Base-by-base conservation (phyloP, 352 stramenopile genomes). In the Globisporangium iwayamae region DNA sequence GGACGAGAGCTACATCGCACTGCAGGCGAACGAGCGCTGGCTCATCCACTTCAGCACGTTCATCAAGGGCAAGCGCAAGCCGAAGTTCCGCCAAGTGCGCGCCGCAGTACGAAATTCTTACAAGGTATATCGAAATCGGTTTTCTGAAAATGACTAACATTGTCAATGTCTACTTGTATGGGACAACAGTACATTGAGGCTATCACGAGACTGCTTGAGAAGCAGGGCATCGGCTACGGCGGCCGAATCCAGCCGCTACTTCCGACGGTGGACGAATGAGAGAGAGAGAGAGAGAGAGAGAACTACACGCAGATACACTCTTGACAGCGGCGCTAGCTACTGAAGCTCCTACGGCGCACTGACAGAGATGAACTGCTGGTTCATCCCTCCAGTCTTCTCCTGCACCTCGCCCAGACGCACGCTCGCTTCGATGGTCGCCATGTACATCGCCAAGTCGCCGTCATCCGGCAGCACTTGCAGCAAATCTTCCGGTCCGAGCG, bases 401-500 rank as follows among this genome's bases (percentile, higher is more conserved):
- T 73, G 71, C 5, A 68, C 63, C 18, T 81, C 68, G 25, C 87
- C 70, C 32, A 90, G 65, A 0, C 74, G 77, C 50, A 88, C 73
- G 52, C 78, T 89, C 47, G 74, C 69, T 71, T 91, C 82, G 54
- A 93, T 78, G 2, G 80, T 90, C 56, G 80, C 78, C 67, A 93
- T 89, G 65, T 90, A 93, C 32, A 90, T 62, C 30, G 76, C 73
- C 18, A 91, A 66, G 56, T 93, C 84, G 8, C 81, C 83, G 43
- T 93, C 83, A 60, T 93, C 86, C 11, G 86, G 86, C 30, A 95
- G 66, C 38, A 95, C 79, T 45, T 91, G 70, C 3, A 95, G 74
- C 20, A 93, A 57, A 25, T 95, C 86, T 63, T 90, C 81, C 1
- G 86, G 83, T 28, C 72, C 78, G 22, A 95, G 73, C n/a, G 79